Percentiles rank a stretch among this genome's conserved stretches.
phyloP scores from a whole-genome alignment of 345 rosid species.

The Brassica juncea region DNA sequence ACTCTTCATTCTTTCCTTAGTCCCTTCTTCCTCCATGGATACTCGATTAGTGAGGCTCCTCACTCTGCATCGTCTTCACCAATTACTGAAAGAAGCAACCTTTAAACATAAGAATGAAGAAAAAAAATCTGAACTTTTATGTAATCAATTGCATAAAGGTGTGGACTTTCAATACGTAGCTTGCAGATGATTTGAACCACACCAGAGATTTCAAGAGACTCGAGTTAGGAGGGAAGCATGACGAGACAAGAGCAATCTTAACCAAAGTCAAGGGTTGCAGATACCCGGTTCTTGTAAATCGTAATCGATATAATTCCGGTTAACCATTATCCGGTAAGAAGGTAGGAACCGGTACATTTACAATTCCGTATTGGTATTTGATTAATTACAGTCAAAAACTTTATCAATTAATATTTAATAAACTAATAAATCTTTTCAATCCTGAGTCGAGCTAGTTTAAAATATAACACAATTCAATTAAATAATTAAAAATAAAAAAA shows the following conservation, averaged over 20 bases:
- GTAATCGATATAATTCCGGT: no score
- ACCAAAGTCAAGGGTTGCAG: background rate
- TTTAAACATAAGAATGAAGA: background rate
- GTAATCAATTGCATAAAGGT: slow-evolving; percentile 5
- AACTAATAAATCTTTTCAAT: no score
- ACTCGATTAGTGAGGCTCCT: no score
- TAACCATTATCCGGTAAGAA: no score
- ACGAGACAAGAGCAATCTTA: background rate
- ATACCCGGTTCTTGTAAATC: no score
- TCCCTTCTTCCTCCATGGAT: background rate
- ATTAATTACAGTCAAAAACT: no score
- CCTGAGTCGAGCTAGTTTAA: no score
- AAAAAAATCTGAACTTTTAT: background rate
- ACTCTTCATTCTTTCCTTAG: slow-evolving; percentile 19
- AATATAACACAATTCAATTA: no score
- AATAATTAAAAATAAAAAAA: no score
- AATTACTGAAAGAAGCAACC: slow-evolving; percentile 1
- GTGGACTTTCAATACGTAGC: background rate
- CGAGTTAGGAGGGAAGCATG: background rate
- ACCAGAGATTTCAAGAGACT: background rate
- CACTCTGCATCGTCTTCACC: slow-evolving; percentile 17
- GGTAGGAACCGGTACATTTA: no score
- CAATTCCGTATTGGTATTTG: no score
- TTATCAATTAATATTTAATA: no score
- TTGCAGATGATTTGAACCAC: background rate